These are phyloP conservation scores for Tinospora cordifolia DNA, from an alignment of 164 flowering plant species.

Conservation along the genomic window DNA sequence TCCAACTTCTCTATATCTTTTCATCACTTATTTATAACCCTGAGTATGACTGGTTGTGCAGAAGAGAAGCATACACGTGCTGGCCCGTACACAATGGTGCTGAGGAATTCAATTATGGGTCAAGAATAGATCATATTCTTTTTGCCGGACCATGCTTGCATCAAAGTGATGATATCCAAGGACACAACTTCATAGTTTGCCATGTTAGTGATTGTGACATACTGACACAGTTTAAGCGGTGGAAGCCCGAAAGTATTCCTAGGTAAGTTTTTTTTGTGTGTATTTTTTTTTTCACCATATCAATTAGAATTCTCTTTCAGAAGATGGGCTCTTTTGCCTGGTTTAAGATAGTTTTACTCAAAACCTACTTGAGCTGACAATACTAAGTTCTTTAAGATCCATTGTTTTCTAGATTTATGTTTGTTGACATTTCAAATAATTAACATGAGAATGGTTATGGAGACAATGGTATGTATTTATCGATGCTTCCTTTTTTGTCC, in stretches of 20 bases:
- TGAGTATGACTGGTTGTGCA: constrained; percentile 17
- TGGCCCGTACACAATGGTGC: constrained; percentile 81
- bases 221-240: constrained; percentile 64
- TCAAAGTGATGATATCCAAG: constrained; percentile 30
- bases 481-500: too few relatives aligned
- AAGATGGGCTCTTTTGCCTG: too few relatives aligned
- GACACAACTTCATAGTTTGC: constrained; percentile 57
- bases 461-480: too few relatives aligned
- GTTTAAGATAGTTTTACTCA: too few relatives aligned
- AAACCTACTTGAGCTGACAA: too few relatives aligned
- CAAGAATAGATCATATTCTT: constrained; percentile 92
- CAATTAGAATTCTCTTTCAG: neutral
- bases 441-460: too few relatives aligned
- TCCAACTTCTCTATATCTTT: too few relatives aligned
- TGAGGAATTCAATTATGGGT: constrained; percentile 83
- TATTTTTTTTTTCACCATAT: neutral
- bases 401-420: too few relatives aligned
- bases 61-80: constrained; percentile 90
- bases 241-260: constrained; percentile 59
- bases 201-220: constrained; percentile 90
- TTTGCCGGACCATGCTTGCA: constrained; percentile 77
- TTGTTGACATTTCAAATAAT: too few relatives aligned
- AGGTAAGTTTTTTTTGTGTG: constrained; percentile 43
- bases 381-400: too few relatives aligned
- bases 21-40: too few relatives aligned